phyloP scores from a whole-genome alignment of 169 alveolate species.

The Plasmodium blacklocki region DNA sequence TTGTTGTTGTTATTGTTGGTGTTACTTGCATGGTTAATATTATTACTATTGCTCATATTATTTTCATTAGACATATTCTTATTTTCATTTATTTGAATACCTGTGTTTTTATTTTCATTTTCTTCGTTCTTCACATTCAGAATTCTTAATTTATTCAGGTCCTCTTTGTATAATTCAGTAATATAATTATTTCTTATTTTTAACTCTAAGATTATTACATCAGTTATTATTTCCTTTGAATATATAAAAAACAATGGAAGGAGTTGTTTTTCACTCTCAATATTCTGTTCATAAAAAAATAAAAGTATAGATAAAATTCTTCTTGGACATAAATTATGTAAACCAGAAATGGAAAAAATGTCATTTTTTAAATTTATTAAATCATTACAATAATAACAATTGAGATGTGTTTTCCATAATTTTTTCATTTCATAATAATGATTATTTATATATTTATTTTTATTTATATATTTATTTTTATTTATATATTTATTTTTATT shows the following conservation, averaged over 20 bases:
- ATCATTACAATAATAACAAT: slow-evolving; percentile 57
- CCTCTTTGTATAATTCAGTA: slow-evolving; percentile 21
- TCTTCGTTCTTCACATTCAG: slow-evolving; percentile 5
- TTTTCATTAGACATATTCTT: too few species aligned
- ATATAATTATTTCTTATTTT: slow-evolving; percentile 43
- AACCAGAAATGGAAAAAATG: slow-evolving; percentile 37
- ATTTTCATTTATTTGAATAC: neutral
- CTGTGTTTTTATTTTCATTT: neutral
- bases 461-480: neutral
- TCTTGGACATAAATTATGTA: slow-evolving; percentile 61
- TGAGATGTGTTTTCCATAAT: slow-evolving; percentile 34
- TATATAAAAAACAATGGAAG: slow-evolving; percentile 50
- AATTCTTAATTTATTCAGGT: slow-evolving; percentile 21
- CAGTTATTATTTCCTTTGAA: slow-evolving; percentile 62
- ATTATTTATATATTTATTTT: neutral
- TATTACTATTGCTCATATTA: too few species aligned
- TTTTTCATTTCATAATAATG: neutral
- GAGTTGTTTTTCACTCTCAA: slow-evolving; percentile 37
- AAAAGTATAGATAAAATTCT: slow-evolving; percentile 37
- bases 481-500: neutral
- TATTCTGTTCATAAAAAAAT: slow-evolving; percentile 60
- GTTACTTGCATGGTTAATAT: too few species aligned
- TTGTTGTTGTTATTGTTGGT: neutral
- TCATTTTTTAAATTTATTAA: slow-evolving; percentile 30
- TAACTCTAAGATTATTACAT: slow-evolving; percentile 32